Evolutionary conservation across 2,329 filamentous ascomycete species (phyloP).

Genomic region (Tolypocladium inflatum): DNA sequence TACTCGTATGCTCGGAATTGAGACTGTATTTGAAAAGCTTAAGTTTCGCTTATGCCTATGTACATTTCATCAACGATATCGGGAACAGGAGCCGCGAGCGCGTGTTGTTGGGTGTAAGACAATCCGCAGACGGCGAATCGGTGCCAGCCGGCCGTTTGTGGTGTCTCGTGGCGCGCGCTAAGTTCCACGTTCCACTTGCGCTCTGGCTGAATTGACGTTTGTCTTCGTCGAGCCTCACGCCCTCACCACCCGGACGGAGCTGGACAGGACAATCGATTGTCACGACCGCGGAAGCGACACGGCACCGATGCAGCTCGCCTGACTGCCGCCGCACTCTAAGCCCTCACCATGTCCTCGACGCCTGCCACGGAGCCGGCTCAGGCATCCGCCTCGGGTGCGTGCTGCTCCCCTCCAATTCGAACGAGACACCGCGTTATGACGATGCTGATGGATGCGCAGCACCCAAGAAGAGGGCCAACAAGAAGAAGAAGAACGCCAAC

Average conservation of each 20-base stretch:
- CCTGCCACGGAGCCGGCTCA: slow-evolving; percentile 23
- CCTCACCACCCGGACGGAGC: not conserved
- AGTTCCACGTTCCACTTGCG: not conserved
- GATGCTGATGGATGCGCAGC: slow-evolving; percentile 20
- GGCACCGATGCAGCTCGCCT: not conserved
- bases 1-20: not conserved
- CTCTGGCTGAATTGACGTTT: not conserved
- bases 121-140: not conserved
- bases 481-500: slow-evolving; percentile 48
- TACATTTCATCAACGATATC: no score
- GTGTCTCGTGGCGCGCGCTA: not conserved
- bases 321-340: not conserved
- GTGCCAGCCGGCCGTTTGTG: not conserved
- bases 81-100: not conserved
- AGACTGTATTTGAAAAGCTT: no score
- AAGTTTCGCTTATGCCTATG: no score
- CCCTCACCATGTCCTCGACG: slow-evolving; percentile 29
- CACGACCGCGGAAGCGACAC: not conserved
- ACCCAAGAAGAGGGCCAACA: slow-evolving; percentile 48
- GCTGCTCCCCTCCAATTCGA: slow-evolving; percentile 5
- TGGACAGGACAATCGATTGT: not conserved
- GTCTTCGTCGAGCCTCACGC: not conserved
- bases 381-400: slow-evolving; percentile 25
- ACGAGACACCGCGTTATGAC: slow-evolving; percentile 20
- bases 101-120: not conserved